These are phyloP conservation scores for Neocucurbitaria cava DNA, from an alignment of 2,329 filamentous ascomycete species.

Conservation along the genomic window DNA sequence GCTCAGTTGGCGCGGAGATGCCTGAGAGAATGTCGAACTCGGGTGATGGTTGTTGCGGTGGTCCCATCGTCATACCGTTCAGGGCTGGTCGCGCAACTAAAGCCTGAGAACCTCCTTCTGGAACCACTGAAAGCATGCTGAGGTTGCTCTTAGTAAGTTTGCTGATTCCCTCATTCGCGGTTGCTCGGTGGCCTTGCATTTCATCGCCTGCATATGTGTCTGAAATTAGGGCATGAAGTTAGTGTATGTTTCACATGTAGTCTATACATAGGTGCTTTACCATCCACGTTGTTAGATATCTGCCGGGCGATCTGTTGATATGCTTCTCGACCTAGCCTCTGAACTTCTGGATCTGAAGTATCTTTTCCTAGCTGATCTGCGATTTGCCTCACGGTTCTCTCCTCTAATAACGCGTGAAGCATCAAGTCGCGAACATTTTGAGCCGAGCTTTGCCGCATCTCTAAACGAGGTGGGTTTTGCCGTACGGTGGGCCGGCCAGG, in stretches of 20 bases:
- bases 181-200: conserved; percentile 41
- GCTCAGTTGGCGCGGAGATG: conserved; percentile 18
- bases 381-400: conserved; percentile 51
- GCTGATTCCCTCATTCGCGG: conserved; percentile 50
- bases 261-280: no score
- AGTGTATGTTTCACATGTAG: no score
- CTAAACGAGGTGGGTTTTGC: conserved; percentile 16
- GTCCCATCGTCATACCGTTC: conserved; percentile 6
- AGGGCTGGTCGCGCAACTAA: conserved; percentile 23
- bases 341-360: conserved; percentile 45
- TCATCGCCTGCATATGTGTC: conserved; percentile 48
- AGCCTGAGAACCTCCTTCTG: conserved; percentile 30
- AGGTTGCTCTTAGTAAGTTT: conserved; percentile 34
- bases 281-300: conserved; percentile 47
- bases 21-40: conserved; percentile 21
- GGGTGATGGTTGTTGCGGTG: conserved; percentile 18
- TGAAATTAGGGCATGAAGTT: no score
- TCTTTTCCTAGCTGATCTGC: conserved; percentile 45
- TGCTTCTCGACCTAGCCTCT: conserved; percentile 44
- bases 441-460: conserved; percentile 28
- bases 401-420: conserved; percentile 55
- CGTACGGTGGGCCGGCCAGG: conserved; percentile 20
- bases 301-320: conserved; percentile 50
- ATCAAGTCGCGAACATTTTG: conserved; percentile 47
- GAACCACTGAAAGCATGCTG: conserved; percentile 26